A percentile compares a stretch with the other conserved stretches of the same genome.
These are phyloP conservation scores for Jacaranda copaia DNA, from an alignment of 257 asterid species.

Conservation along the genomic window DNA sequence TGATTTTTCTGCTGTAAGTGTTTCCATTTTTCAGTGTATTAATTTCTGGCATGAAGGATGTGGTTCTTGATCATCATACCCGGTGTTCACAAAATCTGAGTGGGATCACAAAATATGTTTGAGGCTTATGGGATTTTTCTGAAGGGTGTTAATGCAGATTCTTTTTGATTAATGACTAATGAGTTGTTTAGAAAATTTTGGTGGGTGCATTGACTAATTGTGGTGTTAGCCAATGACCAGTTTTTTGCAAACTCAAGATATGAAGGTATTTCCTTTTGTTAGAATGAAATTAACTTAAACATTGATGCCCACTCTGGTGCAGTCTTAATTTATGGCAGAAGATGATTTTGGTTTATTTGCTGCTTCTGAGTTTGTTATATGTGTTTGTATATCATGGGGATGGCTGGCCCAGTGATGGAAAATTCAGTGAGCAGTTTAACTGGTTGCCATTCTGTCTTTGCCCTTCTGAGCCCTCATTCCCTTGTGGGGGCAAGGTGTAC, in stretches of 20 bases:
- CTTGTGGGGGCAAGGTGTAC: constrained; percentile 13
- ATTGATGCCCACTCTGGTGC: background rate
- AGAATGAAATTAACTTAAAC: background rate
- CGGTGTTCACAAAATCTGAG: background rate
- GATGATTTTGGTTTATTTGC: background rate
- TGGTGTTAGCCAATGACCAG: background rate
- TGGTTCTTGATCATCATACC: background rate
- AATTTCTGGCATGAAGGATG: background rate
- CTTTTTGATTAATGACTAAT: background rate
- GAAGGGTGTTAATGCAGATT: background rate
- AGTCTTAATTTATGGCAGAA: background rate
- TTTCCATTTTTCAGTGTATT: background rate
- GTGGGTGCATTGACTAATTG: background rate
- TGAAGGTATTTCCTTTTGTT: background rate
- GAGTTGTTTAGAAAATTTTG: background rate
- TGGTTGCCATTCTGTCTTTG: constrained; percentile 31
- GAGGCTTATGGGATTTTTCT: background rate
- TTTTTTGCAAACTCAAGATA: background rate
- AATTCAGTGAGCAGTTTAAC: constrained; percentile 31
- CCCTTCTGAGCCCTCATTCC: background rate
- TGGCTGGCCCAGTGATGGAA: constrained; percentile 28
- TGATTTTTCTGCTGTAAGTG: background rate
- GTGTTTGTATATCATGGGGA: background rate
- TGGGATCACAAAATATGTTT: background rate
- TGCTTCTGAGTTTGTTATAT: background rate